A percentile compares a stretch with the other conserved stretches of the same genome.
These are phyloP conservation scores for Gaertneriomyces sp. DNA, from an alignment of 192 early-diverging fungal species.

Conservation along the genomic window DNA sequence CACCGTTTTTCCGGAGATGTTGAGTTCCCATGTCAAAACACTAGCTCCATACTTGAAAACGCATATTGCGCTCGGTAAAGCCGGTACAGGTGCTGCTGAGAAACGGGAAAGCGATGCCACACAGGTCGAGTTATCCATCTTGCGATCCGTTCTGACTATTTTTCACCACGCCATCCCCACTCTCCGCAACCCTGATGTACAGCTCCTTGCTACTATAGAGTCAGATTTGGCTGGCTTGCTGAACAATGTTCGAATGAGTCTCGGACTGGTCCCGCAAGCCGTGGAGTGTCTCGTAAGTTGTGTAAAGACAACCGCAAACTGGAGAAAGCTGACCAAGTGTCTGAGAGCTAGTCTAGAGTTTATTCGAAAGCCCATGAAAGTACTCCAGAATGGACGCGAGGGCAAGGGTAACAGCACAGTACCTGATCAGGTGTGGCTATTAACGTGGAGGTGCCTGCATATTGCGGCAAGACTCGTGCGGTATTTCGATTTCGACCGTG, in stretches of 20 bases:
- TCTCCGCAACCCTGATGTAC: slow-evolving; percentile 22
- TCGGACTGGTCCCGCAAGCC: too few relatives aligned
- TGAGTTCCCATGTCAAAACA: slow-evolving; percentile 50
- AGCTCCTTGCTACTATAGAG: slow-evolving; percentile 57
- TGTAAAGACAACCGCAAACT: too few relatives aligned
- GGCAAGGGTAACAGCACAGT: neutral
- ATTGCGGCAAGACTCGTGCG: slow-evolving; percentile 69
- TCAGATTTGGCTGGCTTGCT: slow-evolving; percentile 42
- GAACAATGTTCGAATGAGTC: neutral
- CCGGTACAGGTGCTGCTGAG: too few relatives aligned
- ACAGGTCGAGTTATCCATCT: too few relatives aligned
- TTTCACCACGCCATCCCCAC: slow-evolving; percentile 8
- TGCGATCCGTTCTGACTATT: neutral
- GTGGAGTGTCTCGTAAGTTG: too few relatives aligned
- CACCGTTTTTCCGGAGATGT: slow-evolving; percentile 50
- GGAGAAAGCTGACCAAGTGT: slow-evolving; percentile 30
- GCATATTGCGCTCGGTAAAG: neutral
- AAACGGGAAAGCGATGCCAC: too few relatives aligned
- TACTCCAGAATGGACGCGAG: slow-evolving; percentile 1
- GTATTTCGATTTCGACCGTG: slow-evolving; percentile 76
- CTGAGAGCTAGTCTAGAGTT: slow-evolving; percentile 29
- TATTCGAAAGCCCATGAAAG: neutral
- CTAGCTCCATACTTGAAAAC: slow-evolving; percentile 59
- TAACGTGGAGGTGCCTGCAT: slow-evolving; percentile 60
- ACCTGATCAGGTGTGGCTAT: slow-evolving; percentile 18